phyloP scores from a whole-genome alignment of 2,329 filamentous ascomycete genomes.

The Fusarium nurragi region DNA sequence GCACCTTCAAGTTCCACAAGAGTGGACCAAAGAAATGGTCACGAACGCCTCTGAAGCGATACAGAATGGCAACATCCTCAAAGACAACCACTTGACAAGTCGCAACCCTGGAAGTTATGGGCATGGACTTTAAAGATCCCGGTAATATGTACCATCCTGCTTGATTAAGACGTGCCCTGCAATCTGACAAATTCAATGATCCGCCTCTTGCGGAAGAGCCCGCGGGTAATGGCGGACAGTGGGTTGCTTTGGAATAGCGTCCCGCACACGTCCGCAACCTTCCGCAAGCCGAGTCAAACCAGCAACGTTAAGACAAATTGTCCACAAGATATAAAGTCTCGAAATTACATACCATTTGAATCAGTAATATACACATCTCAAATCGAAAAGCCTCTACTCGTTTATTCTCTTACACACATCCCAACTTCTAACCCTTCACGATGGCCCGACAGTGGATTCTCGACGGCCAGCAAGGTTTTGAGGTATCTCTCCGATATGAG shows the following conservation, averaged over 20 bases:
- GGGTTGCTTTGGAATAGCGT: neutral
- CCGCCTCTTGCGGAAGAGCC: neutral
- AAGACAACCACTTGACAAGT: no score
- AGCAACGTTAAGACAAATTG: neutral
- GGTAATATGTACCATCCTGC: no score
- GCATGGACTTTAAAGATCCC: no score
- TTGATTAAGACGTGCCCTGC: no score
- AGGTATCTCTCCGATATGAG: conserved; percentile 48
- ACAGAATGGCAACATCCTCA: no score
- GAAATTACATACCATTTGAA: fast-evolving
- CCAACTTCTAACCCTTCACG: neutral
- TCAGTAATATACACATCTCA: neutral
- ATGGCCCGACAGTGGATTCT: conserved; percentile 38
- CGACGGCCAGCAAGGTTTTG: conserved; percentile 47
- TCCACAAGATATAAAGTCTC: neutral
- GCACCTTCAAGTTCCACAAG: no score
- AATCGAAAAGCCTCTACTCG: neutral
- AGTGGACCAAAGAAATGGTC: no score
- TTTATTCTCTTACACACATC: no score
- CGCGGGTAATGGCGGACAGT: neutral
- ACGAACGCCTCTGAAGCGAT: no score
- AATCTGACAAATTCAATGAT: no score
- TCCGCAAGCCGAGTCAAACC: neutral
- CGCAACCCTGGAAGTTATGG: no score
- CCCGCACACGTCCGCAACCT: neutral